Base-by-base conservation (phyloP, 306 rosid genomes). In the Pyrus betulifolia region DNA sequence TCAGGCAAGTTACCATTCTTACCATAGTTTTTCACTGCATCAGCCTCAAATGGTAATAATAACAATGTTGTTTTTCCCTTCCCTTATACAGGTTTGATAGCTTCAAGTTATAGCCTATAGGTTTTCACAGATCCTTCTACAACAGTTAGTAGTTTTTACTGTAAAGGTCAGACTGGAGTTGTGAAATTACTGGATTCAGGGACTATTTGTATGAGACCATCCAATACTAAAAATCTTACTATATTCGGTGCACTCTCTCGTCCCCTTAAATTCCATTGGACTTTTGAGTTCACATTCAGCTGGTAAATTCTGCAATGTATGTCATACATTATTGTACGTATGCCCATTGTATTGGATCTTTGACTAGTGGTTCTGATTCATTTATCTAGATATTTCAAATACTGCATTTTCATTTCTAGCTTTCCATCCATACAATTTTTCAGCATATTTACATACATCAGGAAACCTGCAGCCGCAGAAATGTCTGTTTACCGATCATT, bases 1-100 rank as follows among this genome's bases (percentile, higher is more conserved):
- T 59, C 86, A 85, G 89, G 86, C 90, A 73, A 80, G 72, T 25
- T 54, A 74, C 19, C 69, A 70, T 72, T 74, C 45, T 76, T 38
- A 14, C 15, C 51, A 71, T 74, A 23, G 35, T 67, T 45, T 46
- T 76, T 59, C 45, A 33, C 59, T 79, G 78, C 74, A 85, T 74
- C 72, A 60, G 65, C 67, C 30, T 74, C 64, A 57, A 15, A 27
- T 31, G 78, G 67, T 38, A 70, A 67, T 67, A 71, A 65, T 49
- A 4, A 49, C 68, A 25, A 45, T 35, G 42, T 44, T 40, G 22
- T 38, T 45, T 17, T 62, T 22, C 27, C 31, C 11, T 21, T 6
- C 51, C 70, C 28, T 46, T 21, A 21, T 35, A 13, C 78, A 70
- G 83, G 83, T 73, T 11, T 57, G 11, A 51, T 69, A 70, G 71